A percentile compares a stretch with the other conserved stretches of the same genome.
phyloP scores from a whole-genome alignment of 75 land plant genomes.

The Larix kaempferi region DNA sequence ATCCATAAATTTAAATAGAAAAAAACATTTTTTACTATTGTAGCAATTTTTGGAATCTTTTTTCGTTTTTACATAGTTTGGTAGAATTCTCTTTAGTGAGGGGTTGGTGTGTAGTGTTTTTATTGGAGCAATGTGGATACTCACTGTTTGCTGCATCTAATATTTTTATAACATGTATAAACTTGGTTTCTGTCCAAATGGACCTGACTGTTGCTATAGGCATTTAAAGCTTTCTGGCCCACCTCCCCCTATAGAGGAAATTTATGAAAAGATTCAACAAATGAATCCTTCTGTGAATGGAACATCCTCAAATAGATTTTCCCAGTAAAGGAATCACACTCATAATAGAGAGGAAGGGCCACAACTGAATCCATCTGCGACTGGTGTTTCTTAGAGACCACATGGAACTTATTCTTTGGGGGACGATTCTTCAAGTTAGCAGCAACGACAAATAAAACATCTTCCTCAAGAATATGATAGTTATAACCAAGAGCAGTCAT shows the following conservation, averaged over 20 bases:
- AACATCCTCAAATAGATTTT: conserved; percentile 41
- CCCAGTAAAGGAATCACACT: conserved; percentile 28
- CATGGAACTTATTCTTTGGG: conserved; percentile 20
- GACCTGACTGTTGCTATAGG: conserved; percentile 47
- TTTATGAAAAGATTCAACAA: conserved; percentile 33
- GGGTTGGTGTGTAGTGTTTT: neutral
- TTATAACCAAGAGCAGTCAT: conserved; percentile 21
- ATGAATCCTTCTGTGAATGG: conserved; percentile 15
- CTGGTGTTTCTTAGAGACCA: conserved; percentile 14
- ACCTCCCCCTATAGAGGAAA: conserved; percentile 40
- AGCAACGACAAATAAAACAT: conserved; percentile 36
- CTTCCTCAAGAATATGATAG: conserved; percentile 31
- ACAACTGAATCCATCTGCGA: conserved; percentile 20
- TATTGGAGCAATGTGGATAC: neutral
- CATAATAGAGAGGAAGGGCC: conserved; percentile 37
- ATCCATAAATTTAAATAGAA: no score
- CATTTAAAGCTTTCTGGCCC: conserved; percentile 49
- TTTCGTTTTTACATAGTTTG: no score
- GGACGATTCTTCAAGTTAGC: conserved; percentile 25
- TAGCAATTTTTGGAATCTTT: no score
- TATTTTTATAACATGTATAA: conserved; percentile 29
- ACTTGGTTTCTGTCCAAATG: conserved; percentile 47
- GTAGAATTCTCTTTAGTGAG: no score
- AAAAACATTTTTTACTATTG: no score
- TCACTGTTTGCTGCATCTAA: neutral